Evolutionary conservation across 202 grass and related monocot genomes (phyloP).

Genomic region (Eragrostis tef): DNA sequence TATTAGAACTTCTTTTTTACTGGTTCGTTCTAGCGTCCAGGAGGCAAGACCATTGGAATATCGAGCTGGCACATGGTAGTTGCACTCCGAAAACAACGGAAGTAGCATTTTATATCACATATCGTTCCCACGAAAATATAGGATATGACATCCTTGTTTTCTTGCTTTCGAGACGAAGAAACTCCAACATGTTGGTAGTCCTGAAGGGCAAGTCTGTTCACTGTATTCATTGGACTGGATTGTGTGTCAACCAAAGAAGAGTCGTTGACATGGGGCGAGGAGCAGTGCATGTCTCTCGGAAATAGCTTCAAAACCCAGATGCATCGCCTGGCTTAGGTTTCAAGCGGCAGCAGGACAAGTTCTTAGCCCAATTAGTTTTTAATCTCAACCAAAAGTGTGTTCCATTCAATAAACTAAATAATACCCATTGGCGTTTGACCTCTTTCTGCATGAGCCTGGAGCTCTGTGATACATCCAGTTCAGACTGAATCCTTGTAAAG

Average conservation of each 20-base stretch:
- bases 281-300: slow-evolving; percentile 27
- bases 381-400: slow-evolving; percentile 19
- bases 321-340: slow-evolving; percentile 36
- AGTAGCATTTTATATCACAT: neutral
- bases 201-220: neutral
- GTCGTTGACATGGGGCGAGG: slow-evolving; percentile 2
- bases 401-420: slow-evolving; percentile 26
- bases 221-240: neutral
- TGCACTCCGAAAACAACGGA: too few relatives aligned
- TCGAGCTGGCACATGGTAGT: neutral
- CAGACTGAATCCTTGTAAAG: slow-evolving; percentile 26
- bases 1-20: neutral
- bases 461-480: slow-evolving; percentile 43
- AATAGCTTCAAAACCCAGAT: slow-evolving; percentile 30
- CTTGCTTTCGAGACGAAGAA: neutral
- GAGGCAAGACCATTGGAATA: neutral
- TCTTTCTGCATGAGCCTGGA: slow-evolving; percentile 1
- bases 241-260: neutral
- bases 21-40: neutral
- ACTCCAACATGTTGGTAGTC: neutral
- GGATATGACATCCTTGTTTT: neutral
- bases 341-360: slow-evolving; percentile 12
- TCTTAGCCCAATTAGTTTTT: slow-evolving; percentile 13
- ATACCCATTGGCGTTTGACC: slow-evolving; percentile 33
- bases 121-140: neutral